Evolutionary conservation across 257 asterid genomes (phyloP).

Genomic region (Solanum rostratum): DNA sequence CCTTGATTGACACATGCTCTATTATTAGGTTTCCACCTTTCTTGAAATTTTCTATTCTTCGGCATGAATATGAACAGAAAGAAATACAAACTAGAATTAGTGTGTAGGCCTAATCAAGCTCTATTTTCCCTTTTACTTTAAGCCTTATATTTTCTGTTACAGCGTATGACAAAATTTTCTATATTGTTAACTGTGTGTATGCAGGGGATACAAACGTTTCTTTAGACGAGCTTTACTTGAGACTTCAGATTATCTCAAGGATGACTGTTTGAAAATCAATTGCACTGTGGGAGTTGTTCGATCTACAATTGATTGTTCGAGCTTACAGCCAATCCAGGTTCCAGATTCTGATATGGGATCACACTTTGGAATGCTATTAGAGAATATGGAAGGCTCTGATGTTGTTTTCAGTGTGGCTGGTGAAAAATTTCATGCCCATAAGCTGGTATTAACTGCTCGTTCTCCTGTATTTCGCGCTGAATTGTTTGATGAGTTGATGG

Average conservation of each 20-base stretch:
- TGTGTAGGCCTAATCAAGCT: not conserved
- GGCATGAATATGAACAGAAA: not conserved
- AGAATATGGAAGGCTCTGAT: slow-evolving; percentile 79
- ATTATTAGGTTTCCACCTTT: not conserved
- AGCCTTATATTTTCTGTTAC: not conserved
- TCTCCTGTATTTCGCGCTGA: slow-evolving; percentile 60
- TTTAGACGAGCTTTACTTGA: slow-evolving; percentile 84
- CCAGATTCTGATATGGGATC: slow-evolving; percentile 90
- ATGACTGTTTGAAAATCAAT: slow-evolving; percentile 95
- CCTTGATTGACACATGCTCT: not conserved
- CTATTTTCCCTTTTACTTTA: not conserved
- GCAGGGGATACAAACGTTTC: slow-evolving; percentile 95
- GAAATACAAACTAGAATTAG: not conserved
- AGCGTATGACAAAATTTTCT: not conserved
- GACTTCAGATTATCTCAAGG: slow-evolving; percentile 85
- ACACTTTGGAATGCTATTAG: slow-evolving; percentile 77
- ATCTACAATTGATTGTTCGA: slow-evolving; percentile 76
- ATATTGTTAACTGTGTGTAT: not conserved
- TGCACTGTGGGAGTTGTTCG: slow-evolving; percentile 99
- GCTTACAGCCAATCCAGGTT: slow-evolving; percentile 71
- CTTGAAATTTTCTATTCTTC: not conserved
- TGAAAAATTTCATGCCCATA: slow-evolving; percentile 80
- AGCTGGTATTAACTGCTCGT: slow-evolving; percentile 90
- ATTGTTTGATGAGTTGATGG: slow-evolving; percentile 45
- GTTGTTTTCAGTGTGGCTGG: slow-evolving; percentile 67